A percentile compares a stretch with the other conserved stretches of the same genome.
These are phyloP conservation scores for Otatea glauca DNA, from an alignment of 176 grass and related monocot genomes.

Conservation along the genomic window DNA sequence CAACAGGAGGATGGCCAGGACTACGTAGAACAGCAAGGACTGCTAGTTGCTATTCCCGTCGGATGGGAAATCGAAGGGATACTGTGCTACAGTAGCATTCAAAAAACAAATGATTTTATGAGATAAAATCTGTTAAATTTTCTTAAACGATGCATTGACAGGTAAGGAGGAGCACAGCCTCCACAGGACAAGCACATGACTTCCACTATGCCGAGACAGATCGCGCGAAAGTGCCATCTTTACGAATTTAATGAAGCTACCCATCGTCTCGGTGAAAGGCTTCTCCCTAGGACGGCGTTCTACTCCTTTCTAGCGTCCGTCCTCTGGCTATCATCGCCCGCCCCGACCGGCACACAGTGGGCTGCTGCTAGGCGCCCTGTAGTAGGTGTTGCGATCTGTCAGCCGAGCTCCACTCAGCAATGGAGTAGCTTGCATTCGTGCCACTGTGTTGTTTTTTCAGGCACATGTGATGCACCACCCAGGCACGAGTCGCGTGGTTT, in stretches of 20 bases:
- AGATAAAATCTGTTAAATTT: no score
- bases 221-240: constrained; percentile 32
- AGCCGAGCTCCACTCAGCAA: neutral
- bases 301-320: neutral
- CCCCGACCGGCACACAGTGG: constrained; percentile 34
- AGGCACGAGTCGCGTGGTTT: neutral
- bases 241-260: constrained; percentile 50
- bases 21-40: constrained; percentile 37
- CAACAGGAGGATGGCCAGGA: constrained; percentile 47
- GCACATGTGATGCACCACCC: constrained; percentile 20
- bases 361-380: neutral
- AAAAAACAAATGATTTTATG: no score
- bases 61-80: no score
- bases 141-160: no score
- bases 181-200: constrained; percentile 23
- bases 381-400: neutral
- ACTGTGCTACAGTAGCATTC: no score
- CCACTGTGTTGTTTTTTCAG: constrained; percentile 5
- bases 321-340: constrained; percentile 34
- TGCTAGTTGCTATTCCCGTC: no score
- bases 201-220: constrained; percentile 46
- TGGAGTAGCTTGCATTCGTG: constrained; percentile 30
- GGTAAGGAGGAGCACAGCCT: neutral
- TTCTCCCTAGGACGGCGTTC: constrained; percentile 29
- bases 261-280: neutral